phyloP scores from a whole-genome alignment of 257 asterid genomes.

The Knoxia roxburghii region DNA sequence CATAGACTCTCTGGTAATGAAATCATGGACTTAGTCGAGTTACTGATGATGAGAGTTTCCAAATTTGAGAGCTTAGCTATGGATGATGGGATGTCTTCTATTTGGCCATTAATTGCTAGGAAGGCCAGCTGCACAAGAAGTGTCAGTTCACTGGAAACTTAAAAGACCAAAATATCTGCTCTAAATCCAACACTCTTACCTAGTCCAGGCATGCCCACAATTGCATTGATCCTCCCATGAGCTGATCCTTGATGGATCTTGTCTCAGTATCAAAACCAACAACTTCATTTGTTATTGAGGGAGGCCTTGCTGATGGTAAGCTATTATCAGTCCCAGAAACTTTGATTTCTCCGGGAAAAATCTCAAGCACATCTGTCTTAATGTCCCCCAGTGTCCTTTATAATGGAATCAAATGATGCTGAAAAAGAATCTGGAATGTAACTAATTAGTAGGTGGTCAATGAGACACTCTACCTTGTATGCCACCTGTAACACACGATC shows the following conservation, averaged over 20 bases:
- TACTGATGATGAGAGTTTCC: no score
- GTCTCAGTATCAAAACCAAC: background rate
- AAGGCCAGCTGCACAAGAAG: no score
- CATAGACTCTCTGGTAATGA: no score
- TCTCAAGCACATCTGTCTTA: background rate
- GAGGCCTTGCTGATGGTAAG: background rate
- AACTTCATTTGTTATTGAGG: background rate
- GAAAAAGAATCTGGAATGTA: background rate
- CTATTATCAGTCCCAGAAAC: background rate
- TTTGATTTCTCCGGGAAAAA: background rate
- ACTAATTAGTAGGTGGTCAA: background rate
- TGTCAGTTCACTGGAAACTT: no score
- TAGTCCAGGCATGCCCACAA: constrained; percentile 7
- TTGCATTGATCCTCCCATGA: background rate
- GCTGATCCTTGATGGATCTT: background rate
- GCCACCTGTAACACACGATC: background rate
- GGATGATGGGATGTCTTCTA: no score
- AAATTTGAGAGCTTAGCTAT: no score
- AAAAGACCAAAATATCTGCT: no score
- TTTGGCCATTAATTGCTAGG: no score
- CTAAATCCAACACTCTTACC: background rate
- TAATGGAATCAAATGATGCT: background rate
- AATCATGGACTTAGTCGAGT: no score
- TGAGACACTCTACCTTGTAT: background rate
- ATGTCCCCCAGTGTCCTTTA: background rate